Evolutionary conservation across 2,329 filamentous ascomycete species (phyloP).

Genomic region (Monilinia laxa): DNA sequence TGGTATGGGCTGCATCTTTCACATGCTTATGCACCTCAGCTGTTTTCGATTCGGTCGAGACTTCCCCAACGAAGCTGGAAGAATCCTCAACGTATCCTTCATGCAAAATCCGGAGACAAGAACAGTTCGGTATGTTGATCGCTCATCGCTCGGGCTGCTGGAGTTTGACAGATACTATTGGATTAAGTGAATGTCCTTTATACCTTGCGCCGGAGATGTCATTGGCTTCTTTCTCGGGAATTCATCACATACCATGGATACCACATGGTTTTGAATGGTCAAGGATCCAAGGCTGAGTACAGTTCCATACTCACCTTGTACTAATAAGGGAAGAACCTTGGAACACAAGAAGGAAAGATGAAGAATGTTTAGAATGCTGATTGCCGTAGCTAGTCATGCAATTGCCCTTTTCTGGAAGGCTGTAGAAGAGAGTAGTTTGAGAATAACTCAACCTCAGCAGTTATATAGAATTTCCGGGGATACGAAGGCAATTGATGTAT

Average conservation of each 20-base stretch:
- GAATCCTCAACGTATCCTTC: not conserved
- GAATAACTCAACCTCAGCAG: not conserved
- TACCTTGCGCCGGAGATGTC: not conserved
- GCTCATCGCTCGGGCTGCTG: not conserved
- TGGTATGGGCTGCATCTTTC: not conserved
- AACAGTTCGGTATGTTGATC: not conserved
- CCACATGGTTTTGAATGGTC: not conserved
- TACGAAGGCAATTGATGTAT: not conserved
- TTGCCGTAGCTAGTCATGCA: slow-evolving; percentile 12
- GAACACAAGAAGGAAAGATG: slow-evolving; percentile 5
- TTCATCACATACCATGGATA: not conserved
- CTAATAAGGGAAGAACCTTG: not conserved
- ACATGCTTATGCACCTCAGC: slow-evolving; percentile 1
- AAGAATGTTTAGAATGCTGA: not conserved
- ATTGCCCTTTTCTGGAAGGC: slow-evolving; percentile 2
- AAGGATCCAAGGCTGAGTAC: not conserved
- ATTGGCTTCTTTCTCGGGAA: too few species aligned
- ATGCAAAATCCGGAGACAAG: not conserved
- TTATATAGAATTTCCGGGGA: not conserved
- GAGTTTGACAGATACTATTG: not conserved
- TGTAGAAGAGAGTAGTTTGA: not conserved
- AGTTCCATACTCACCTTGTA: not conserved
- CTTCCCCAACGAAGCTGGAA: not conserved
- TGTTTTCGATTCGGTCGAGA: not conserved
- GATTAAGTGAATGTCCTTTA: not conserved